Evolutionary conservation across 805 yeast genomes (phyloP).

Genomic region (Blastobotrys robertii): DNA sequence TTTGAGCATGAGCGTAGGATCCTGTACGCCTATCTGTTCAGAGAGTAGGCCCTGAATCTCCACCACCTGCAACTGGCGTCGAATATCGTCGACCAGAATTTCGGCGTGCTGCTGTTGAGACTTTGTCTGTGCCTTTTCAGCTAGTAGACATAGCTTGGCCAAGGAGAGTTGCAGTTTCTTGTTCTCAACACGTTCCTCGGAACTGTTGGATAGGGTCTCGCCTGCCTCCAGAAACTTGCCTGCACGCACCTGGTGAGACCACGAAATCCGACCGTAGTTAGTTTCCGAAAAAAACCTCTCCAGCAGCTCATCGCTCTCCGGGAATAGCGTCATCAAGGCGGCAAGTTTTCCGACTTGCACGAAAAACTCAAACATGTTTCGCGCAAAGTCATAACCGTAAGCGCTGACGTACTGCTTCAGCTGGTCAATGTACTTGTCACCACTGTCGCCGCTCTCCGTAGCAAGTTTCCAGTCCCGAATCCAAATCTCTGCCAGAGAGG

Average conservation of each 20-base stretch:
- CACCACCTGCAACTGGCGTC: slow-evolving; percentile 38
- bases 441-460: neutral
- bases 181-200: slow-evolving; percentile 35
- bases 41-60: slow-evolving; percentile 37
- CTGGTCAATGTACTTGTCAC: slow-evolving; percentile 4
- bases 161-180: slow-evolving; percentile 53
- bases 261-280: slow-evolving; percentile 38
- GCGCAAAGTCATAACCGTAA: slow-evolving; percentile 63
- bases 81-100: slow-evolving; percentile 35
- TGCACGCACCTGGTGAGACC: slow-evolving; percentile 59
- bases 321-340: slow-evolving; percentile 47
- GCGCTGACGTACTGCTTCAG: slow-evolving; percentile 40
- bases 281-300: slow-evolving; percentile 40
- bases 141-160: slow-evolving; percentile 59
- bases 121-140: slow-evolving; percentile 19
- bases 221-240: slow-evolving; percentile 44
- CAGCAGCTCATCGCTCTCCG: slow-evolving; percentile 40
- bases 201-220: slow-evolving; percentile 34
- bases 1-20: slow-evolving; percentile 33
- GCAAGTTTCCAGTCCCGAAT: slow-evolving; percentile 32
- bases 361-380: slow-evolving; percentile 49
- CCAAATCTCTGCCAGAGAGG: slow-evolving; percentile 48
- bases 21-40: slow-evolving; percentile 5
- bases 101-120: slow-evolving; percentile 5
- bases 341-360: slow-evolving; percentile 43